Percentiles rank a stretch among this genome's conserved stretches.
Evolutionary conservation across 306 rosid genomes (phyloP).

Genomic region (Lathyrus sativus): DNA sequence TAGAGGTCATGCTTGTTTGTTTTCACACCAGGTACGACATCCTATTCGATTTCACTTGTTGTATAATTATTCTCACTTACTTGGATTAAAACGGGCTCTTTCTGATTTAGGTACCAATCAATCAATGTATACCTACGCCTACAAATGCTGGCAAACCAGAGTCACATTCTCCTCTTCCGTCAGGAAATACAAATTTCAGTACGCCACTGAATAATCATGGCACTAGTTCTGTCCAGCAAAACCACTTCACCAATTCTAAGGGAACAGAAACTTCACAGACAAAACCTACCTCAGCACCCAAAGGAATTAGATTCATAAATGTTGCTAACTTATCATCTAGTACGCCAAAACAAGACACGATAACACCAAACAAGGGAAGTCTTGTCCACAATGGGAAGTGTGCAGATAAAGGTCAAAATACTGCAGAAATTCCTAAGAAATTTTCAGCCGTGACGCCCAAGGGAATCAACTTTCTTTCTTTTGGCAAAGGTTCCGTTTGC

Average conservation of each 20-base stretch:
- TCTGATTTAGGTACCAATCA: conserved; percentile 51
- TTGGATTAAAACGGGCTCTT: conserved; percentile 25
- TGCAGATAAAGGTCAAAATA: conserved; percentile 37
- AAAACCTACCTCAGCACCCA: conserved; percentile 44
- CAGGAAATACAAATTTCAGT: conserved; percentile 40
- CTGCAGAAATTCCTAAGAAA: conserved; percentile 39
- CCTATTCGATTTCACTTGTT: conserved; percentile 13
- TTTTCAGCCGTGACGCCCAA: conserved; percentile 49
- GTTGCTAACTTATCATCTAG: conserved; percentile 41
- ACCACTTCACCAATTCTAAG: conserved; percentile 29
- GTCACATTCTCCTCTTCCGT: conserved; percentile 38
- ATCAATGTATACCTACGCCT: conserved; percentile 45
- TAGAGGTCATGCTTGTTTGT: conserved; percentile 73
- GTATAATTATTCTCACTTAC: conserved; percentile 11
- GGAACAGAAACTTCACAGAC: conserved; percentile 41
- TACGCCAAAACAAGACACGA: conserved; percentile 39
- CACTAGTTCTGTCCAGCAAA: conserved; percentile 39
- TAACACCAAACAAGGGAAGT: conserved; percentile 40
- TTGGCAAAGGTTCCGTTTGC: conserved; percentile 54
- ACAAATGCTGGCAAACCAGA: conserved; percentile 48
- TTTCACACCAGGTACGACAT: conserved; percentile 78
- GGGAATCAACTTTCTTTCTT: conserved; percentile 73
- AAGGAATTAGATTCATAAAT: conserved; percentile 60
- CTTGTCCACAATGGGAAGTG: conserved; percentile 35
- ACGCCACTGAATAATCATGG: conserved; percentile 39